Percentiles rank a stretch among this genome's conserved stretches.
These are phyloP conservation scores for Scheffersomyces parashehatae DNA, from an alignment of 1,139 yeast species.

Conservation along the genomic window DNA sequence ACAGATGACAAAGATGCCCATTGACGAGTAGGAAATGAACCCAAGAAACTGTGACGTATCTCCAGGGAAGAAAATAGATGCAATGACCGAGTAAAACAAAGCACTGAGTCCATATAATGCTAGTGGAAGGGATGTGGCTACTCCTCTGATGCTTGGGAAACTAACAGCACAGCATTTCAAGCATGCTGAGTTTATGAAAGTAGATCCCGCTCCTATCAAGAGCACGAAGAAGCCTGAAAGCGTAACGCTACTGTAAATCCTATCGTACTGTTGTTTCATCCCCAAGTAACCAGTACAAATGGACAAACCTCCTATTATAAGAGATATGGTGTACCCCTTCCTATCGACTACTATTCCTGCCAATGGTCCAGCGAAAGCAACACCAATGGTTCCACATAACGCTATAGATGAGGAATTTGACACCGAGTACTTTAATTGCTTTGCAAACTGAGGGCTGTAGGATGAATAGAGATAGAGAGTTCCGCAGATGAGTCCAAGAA, in stretches of 20 bases:
- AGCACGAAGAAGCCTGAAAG: conserved; percentile 41
- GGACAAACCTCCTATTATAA: conserved; percentile 43
- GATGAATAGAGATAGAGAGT: conserved; percentile 62
- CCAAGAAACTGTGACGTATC: conserved; percentile 52
- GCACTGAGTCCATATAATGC: conserved; percentile 64
- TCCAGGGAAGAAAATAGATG: conserved; percentile 49
- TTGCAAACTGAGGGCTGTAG: conserved; percentile 65
- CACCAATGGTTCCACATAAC: conserved; percentile 59
- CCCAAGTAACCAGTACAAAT: conserved; percentile 49
- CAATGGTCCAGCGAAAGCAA: conserved; percentile 56
- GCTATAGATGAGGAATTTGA: conserved; percentile 59
- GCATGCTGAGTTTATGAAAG: conserved; percentile 52
- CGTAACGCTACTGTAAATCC: conserved; percentile 25
- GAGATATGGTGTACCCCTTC: conserved; percentile 48
- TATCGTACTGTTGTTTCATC: conserved; percentile 47
- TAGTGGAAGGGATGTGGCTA: conserved; percentile 61
- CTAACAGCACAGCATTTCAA: conserved; percentile 60
- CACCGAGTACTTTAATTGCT: conserved; percentile 49
- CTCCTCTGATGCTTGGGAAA: conserved; percentile 57
- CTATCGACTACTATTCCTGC: conserved; percentile 63
- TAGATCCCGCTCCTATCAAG: conserved; percentile 55
- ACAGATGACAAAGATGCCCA: conserved; percentile 39
- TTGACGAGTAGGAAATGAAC: conserved; percentile 44
- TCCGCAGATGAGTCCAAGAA: conserved; percentile 58
- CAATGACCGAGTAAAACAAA: conserved; percentile 51